A percentile compares a stretch with the other conserved stretches of the same genome.
phyloP scores from a whole-genome alignment of 1,284 basidiomycete genomes.

The Ganoderma leucocontextum region DNA sequence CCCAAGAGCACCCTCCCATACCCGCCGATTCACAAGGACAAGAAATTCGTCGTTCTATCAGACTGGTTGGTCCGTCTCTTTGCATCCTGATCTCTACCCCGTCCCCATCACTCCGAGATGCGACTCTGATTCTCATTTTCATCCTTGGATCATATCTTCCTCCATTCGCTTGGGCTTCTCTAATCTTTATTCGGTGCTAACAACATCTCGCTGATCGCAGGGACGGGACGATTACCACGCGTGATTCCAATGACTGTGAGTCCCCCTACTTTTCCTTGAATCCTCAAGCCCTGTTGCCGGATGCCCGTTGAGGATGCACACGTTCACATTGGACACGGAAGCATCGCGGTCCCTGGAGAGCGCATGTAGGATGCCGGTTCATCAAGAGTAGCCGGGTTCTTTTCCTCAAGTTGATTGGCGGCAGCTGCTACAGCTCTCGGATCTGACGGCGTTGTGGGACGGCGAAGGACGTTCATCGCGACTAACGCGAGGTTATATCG shows the following conservation, averaged over 20 bases:
- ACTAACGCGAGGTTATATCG: neutral
- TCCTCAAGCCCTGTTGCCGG: neutral
- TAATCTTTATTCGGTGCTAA: too few species aligned
- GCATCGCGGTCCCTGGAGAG: neutral
- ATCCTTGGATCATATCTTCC: neutral
- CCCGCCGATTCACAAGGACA: constrained; percentile 80
- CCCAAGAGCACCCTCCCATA: constrained; percentile 79
- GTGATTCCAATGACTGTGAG: constrained; percentile 91
- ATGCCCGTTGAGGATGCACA: too few species aligned
- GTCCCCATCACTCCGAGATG: constrained; percentile 10
- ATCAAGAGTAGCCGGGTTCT: neutral
- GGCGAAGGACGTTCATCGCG: neutral
- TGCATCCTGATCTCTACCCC: constrained; percentile 5
- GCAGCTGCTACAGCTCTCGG: neutral
- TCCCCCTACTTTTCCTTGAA: constrained; percentile 17
- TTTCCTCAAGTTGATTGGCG: neutral
- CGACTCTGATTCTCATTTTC: neutral
- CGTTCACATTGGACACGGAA: neutral
- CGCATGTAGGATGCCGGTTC: neutral
- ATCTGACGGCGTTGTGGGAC: neutral
- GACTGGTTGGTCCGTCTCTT: constrained; percentile 76
- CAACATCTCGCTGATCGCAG: constrained; percentile 45
- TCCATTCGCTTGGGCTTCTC: too few species aligned
- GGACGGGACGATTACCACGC: constrained; percentile 93
- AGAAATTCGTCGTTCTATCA: constrained; percentile 86